Percentiles rank a stretch among this genome's conserved stretches.
Evolutionary conservation across 2,329 filamentous ascomycete species (phyloP).

Genomic region (Cercospora janseana): DNA sequence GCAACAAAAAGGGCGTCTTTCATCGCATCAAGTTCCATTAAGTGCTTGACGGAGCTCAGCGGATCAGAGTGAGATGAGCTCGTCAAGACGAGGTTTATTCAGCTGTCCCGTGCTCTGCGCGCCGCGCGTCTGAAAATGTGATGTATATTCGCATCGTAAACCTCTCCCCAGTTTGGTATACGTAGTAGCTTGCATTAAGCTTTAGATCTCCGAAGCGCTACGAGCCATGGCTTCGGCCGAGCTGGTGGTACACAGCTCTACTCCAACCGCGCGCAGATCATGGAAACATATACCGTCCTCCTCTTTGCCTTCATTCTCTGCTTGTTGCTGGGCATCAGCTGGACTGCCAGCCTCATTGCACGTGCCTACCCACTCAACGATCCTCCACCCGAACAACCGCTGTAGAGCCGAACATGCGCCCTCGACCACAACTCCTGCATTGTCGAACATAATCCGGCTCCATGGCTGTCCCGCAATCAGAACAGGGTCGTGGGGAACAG

Average conservation of each 20-base stretch:
- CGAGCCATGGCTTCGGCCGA: conserved; percentile 1
- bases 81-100: too few species aligned
- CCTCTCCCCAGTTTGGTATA: too few species aligned
- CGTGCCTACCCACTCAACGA: conserved; percentile 1
- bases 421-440: not conserved
- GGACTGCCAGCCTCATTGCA: conserved; percentile 17
- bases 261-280: not conserved
- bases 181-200: too few species aligned
- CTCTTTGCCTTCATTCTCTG: conserved; percentile 17
- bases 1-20: too few species aligned
- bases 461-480: not conserved
- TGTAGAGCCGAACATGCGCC: not conserved
- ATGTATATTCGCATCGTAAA: too few species aligned
- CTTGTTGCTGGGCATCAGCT: conserved; percentile 16
- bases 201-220: too few species aligned
- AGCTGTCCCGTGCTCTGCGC: too few species aligned
- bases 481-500: not conserved
- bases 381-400: not conserved
- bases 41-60: too few species aligned
- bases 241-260: not conserved
- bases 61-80: too few species aligned
- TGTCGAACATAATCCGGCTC: not conserved
- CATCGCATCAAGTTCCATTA: too few species aligned
- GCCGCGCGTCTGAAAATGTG: too few species aligned
- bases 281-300: conserved; percentile 16